Evolutionary conservation across 495 filamentous ascomycete genomes (phyloP), one percentile per base, ranked within the genome.

Genomic region (Podospora sp.): DNA sequence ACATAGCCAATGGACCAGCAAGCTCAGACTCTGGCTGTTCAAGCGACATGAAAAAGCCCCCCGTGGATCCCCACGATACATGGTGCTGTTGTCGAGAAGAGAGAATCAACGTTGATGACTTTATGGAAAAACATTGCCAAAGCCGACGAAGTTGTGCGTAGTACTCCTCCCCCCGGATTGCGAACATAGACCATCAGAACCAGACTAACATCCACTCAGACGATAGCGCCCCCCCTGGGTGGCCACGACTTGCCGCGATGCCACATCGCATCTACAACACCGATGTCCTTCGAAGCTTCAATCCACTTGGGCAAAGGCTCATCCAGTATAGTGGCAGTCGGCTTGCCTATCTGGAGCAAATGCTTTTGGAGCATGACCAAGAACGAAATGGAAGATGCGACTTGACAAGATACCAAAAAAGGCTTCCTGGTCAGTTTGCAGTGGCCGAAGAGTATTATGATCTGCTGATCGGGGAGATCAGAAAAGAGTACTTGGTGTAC

Each of bases 321-420:
- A 24, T 65, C 1, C 50, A 40, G 18, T 65, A 65, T 27, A 11
- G 5, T 8, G 52, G 52, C 14, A 26, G 6, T 1, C 62, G 62
- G 6, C 29, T 65, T 20, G 62, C 62, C 26, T 56, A 57, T 21
- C 50, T 65, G 4, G 1, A n/a, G 1, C 11, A 22, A 4, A 7
- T 56, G 26, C 52, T 65, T 22, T 4, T 22, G 1, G 27, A 56
- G 20, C 26, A 40, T 27, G 62, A 65, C 51, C 11, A 18, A 22
- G 52, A 22, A 55, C 11, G 22, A 8, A 36, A n/a, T 21, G 29
- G 27, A 55, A 57, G 11, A 56, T 16, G 21, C 6, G 6, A 51
- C 20, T 16, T 65, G 51, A 65, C 62, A 35, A 18, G 22, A 24
- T 36, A 65, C 21, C 62, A 65, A 21, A 65, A 14, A 16, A 65